Conservation (phyloP, 176 grass and related monocot genomes). For the Cymbopogon citratus region DNA sequence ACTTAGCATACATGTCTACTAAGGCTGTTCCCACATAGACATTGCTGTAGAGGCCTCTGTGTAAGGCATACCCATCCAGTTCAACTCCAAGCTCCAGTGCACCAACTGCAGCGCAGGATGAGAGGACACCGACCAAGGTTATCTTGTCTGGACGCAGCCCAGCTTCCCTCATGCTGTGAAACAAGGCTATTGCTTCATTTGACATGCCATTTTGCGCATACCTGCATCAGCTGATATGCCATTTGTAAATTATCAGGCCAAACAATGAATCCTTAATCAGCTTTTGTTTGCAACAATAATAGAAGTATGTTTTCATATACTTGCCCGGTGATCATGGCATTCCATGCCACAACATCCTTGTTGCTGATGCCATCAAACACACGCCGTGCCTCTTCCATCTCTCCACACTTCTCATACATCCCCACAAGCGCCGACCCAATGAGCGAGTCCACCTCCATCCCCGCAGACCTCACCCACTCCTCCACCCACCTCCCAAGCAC, state of each 20-base stretch:
- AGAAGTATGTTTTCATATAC: background rate
- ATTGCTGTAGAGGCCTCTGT: slow-evolving; percentile 50
- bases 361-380: slow-evolving; percentile 47
- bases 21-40: slow-evolving; percentile 78
- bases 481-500: slow-evolving; percentile 55
- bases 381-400: slow-evolving; percentile 37
- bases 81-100: slow-evolving; percentile 64
- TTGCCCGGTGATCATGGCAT: slow-evolving; percentile 86
- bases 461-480: slow-evolving; percentile 17
- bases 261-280: background rate
- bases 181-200: slow-evolving; percentile 78
- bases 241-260: background rate
- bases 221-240: slow-evolving; percentile 42
- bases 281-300: background rate
- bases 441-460: slow-evolving; percentile 36
- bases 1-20: slow-evolving; percentile 87
- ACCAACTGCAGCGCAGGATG: slow-evolving; percentile 66
- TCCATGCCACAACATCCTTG: slow-evolving; percentile 69
- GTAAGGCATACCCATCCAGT: slow-evolving; percentile 51
- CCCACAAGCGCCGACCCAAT: slow-evolving; percentile 48
- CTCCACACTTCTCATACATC: slow-evolving; percentile 81
- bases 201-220: slow-evolving; percentile 86
- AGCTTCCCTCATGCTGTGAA: slow-evolving; percentile 54
- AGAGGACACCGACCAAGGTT: slow-evolving; percentile 74
- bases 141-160: slow-evolving; percentile 58